Evolutionary conservation across 345 rosid species (phyloP).

Genomic region (Citrus sinensis): DVS_A1.0 CM039166.1:19366501-19367000

Average conservation of each 20-base stretch:
- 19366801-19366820: conserved; percentile 89
- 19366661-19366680: neutral
- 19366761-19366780: conserved; percentile 71
- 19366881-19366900: conserved; percentile 4
- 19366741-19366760: conserved; percentile 16
- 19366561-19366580: conserved; percentile 68
- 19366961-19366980: conserved; percentile 77
- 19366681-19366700: neutral
- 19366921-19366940: conserved; percentile 92
- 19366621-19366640: conserved; percentile 15
- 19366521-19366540: conserved; percentile 62
- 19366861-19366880: conserved; percentile 35
- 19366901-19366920: conserved; percentile 18
- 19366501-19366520: conserved; percentile 32
- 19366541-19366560: conserved; percentile 57
- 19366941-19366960: conserved; percentile 88
- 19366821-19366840: conserved; percentile 89
- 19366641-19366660: neutral
- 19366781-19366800: conserved; percentile 74
- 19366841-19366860: conserved; percentile 83
- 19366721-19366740: neutral
- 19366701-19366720: neutral
- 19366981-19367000: conserved; percentile 83
- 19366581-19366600: conserved; percentile 67
- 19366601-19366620: conserved; percentile 79